Percentiles rank a stretch among this genome's conserved stretches.
phyloP scores from a whole-genome alignment of 192 early-diverging fungal species.

The Linnemannia hyalina region DNA sequence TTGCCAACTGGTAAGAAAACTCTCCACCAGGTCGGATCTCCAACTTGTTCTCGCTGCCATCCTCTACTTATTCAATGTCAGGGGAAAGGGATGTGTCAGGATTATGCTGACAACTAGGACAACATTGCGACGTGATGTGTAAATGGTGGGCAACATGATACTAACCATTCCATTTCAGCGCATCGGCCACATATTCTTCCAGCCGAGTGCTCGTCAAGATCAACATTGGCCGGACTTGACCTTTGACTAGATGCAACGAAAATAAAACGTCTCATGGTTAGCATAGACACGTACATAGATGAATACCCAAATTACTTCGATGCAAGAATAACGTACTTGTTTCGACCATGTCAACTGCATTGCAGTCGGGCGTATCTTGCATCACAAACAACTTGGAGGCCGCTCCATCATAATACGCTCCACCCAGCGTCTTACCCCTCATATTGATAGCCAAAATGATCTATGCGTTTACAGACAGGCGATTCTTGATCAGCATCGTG shows the following conservation, averaged over 20 bases:
- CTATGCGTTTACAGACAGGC: constrained; percentile 6
- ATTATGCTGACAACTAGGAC: neutral
- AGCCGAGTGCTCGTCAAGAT: constrained; percentile 43
- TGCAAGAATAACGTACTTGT: constrained; percentile 17
- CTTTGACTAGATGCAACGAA: constrained; percentile 31
- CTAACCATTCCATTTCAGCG: constrained; percentile 32
- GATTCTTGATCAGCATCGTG: neutral
- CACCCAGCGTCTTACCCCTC: constrained; percentile 44
- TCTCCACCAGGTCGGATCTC: constrained; percentile 45
- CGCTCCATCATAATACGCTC: constrained; percentile 51
- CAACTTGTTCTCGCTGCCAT: constrained; percentile 19
- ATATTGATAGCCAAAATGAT: constrained; percentile 54
- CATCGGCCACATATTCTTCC: constrained; percentile 48
- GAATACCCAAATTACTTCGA: neutral
- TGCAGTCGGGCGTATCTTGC: constrained; percentile 55
- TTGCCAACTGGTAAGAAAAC: constrained; percentile 48
- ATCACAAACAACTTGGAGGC: constrained; percentile 55
- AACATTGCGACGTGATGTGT: neutral
- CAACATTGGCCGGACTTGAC: constrained; percentile 48
- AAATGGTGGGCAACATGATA: neutral
- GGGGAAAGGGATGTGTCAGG: neutral
- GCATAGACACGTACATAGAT: too few species aligned
- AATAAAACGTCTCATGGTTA: neutral
- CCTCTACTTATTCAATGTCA: neutral
- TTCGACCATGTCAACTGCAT: constrained; percentile 30